Base-by-base conservation (phyloP, 108 stramenopile genomes). In the Nannochloropsis oceanica region DNA sequence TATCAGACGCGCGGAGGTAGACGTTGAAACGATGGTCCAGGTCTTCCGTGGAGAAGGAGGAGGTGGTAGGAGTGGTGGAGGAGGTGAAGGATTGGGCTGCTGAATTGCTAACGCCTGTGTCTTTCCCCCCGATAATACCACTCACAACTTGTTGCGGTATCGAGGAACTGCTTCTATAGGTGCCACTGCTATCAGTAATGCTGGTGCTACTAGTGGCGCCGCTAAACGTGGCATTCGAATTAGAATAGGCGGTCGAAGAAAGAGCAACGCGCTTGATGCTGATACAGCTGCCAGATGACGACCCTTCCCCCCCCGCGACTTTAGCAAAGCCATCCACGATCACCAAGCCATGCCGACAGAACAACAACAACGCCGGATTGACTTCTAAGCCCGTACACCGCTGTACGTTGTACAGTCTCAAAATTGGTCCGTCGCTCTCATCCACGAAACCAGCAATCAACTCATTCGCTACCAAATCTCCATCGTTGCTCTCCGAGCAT, bases 361-460 rank as follows among this genome's bases (percentile, higher is more conserved):
- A 73, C 12, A 87, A 43, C 42, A 83, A 44, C 26, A 87, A 43
- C 12, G 82, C 86, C 27, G 79, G 83, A 46, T 43, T 83, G 13
- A 83, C 83, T 44, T 82, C 86, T 8, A 87, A 42, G 5, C 86
- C 86, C 24, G 83, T 42, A 79, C 86, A 83, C 43, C 86, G 46
- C 43, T 82, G 79, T 11, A 87, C 86, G 44, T 87, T 82, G 80
- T 87, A 82, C 27, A 82, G 82, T 12, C 82, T 44, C 25, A 84
- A 18, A 42, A 81, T 82, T 14, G 86, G 86, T 0, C 43, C 46
- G 44, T 87, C 86, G 59, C 83, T 82, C 25, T 73, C 25, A 43
- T 83, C 43, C 20, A 87, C 27, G 25, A 87, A 82, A 22, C 86
- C 86, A 18, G 43, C 24, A 43, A 87, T 73, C 83, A 87, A 43